A percentile compares a stretch with the other conserved stretches of the same genome.
phyloP scores from a whole-genome alignment of 1,284 basidiomycete genomes.

The Rhizopogon parksii region DNA sequence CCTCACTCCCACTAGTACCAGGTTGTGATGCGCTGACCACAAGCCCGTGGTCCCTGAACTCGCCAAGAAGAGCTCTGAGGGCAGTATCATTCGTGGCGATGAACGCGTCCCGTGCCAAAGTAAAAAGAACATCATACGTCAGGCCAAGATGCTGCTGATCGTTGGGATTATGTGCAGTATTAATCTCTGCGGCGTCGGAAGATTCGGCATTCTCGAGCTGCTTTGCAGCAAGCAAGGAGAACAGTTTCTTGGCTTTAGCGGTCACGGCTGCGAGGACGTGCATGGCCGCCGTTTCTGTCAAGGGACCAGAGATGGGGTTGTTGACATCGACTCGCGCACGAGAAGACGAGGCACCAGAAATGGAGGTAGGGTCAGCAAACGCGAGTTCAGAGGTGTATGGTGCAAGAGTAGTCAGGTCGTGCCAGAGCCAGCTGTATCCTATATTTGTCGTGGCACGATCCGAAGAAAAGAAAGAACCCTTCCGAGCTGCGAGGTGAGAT shows the following conservation, averaged over 20 bases:
- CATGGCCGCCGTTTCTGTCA: conserved; percentile 75
- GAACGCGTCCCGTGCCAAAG: conserved; percentile 67
- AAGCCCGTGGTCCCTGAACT: conserved; percentile 85
- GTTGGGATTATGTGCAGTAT: conserved; percentile 2
- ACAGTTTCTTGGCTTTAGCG: conserved; percentile 76
- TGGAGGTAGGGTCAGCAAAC: conserved; percentile 56
- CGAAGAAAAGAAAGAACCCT: conserved; percentile 7
- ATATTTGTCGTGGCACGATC: conserved; percentile 12
- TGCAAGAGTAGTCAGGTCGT: conserved; percentile 78
- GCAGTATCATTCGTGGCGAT: conserved; percentile 83
- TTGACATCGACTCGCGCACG: conserved; percentile 30
- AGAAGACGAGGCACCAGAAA: conserved; percentile 44
- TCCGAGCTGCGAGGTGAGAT: conserved; percentile 48
- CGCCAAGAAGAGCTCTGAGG: conserved; percentile 72
- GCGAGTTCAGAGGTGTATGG: conserved; percentile 77
- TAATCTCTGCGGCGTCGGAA: conserved; percentile 28
- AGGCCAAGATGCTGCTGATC: conserved; percentile 41
- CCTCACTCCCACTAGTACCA: conserved; percentile 41
- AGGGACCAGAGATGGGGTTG: conserved; percentile 32
- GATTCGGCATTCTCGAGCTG: conserved; percentile 48
- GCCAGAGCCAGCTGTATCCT: conserved; percentile 82
- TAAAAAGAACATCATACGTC: conserved; percentile 60
- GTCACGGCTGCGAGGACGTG: conserved; percentile 86
- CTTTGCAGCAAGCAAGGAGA: conserved; percentile 56
- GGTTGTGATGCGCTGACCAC: conserved; percentile 44